Evolutionary conservation across 805 yeast species (phyloP).

Genomic region (Suhomyces sp.): DNA sequence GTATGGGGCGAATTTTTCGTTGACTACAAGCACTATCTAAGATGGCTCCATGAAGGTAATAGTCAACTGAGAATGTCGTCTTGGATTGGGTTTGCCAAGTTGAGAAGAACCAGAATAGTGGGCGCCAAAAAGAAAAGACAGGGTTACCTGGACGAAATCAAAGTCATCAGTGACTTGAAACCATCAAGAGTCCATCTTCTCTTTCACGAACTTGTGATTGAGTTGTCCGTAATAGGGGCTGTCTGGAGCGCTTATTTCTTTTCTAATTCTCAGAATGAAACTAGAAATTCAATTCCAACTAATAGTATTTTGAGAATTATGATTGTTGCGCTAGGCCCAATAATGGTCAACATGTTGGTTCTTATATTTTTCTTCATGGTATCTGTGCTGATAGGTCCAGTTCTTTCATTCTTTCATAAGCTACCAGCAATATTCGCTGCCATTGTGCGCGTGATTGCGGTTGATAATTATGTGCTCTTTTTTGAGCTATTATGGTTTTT

Average conservation of each 20-base stretch:
- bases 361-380: constrained; percentile 41
- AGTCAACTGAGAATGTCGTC: constrained; percentile 33
- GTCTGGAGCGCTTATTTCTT: constrained; percentile 50
- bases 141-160: constrained; percentile 32
- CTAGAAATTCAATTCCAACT: constrained; percentile 27
- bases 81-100: constrained; percentile 49
- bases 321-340: constrained; percentile 47
- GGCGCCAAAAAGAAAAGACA: constrained; percentile 51
- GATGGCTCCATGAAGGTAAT: constrained; percentile 54
- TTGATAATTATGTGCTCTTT: constrained; percentile 49
- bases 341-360: constrained; percentile 40
- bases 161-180: constrained; percentile 43
- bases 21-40: constrained; percentile 58
- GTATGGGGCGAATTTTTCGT: constrained; percentile 65
- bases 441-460: constrained; percentile 51
- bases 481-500: constrained; percentile 65
- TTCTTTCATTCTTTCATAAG: constrained; percentile 39
- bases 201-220: constrained; percentile 32
- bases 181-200: constrained; percentile 49
- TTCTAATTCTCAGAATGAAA: constrained; percentile 52
- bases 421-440: constrained; percentile 56
- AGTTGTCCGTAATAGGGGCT: constrained; percentile 29
- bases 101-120: constrained; percentile 51
- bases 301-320: constrained; percentile 44
- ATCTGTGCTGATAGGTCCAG: constrained; percentile 50